A percentile compares a stretch with the other conserved stretches of the same genome.
These are phyloP conservation scores for Salix arbutifolia DNA, from an alignment of 345 rosid genomes.

Conservation along the genomic window DNA sequence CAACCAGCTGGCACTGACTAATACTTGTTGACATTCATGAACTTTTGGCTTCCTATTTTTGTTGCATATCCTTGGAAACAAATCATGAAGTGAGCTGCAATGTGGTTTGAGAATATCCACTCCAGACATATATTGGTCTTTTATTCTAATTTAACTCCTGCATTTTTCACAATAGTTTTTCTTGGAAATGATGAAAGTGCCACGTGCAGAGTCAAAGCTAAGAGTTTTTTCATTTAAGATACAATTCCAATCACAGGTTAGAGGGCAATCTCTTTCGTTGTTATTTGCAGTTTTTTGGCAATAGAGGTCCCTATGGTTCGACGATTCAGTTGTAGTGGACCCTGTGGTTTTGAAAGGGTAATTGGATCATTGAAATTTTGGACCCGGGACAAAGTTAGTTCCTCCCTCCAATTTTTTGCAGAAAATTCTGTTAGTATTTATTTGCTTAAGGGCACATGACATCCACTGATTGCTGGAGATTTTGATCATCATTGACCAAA, in stretches of 20 bases:
- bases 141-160: constrained; percentile 13
- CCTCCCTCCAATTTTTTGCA: neutral
- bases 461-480: neutral
- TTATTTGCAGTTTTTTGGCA: constrained; percentile 3
- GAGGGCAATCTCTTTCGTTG: constrained; percentile 17
- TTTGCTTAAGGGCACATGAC: neutral
- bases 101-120: neutral
- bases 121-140: neutral
- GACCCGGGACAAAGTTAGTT: neutral
- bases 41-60: neutral
- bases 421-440: neutral
- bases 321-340: neutral
- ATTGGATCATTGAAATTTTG: neutral
- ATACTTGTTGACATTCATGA: neutral
- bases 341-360: neutral
- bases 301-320: neutral
- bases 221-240: constrained; percentile 75
- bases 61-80: neutral
- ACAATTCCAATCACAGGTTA: constrained; percentile 66
- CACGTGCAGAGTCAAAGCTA: constrained; percentile 74
- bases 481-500: neutral
- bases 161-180: constrained; percentile 53
- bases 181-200: constrained; percentile 76
- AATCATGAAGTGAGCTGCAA: neutral
- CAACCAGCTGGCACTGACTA: neutral